A percentile compares a stretch with the other conserved stretches of the same genome.
Evolutionary conservation across 1,284 basidiomycete genomes (phyloP).

Genomic region (Quambalaria eucalypti): DNA sequence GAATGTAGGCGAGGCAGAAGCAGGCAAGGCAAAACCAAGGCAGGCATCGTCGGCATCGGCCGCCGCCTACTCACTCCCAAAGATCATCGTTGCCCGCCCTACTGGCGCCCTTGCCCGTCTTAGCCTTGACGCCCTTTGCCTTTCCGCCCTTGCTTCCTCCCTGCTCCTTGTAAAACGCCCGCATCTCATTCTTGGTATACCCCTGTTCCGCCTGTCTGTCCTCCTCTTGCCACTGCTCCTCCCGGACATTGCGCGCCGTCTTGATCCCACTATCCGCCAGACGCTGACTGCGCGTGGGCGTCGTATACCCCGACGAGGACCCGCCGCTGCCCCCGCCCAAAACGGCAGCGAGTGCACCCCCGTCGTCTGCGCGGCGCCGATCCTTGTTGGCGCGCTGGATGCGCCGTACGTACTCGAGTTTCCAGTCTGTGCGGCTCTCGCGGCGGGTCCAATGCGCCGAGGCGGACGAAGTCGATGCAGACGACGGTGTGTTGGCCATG

Average conservation of each 20-base stretch:
- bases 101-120: conserved; percentile 31
- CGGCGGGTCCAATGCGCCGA: conserved; percentile 35
- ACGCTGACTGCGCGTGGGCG: conserved; percentile 27
- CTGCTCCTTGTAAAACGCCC: conserved; percentile 30
- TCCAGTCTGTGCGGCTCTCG: conserved; percentile 39
- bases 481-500: conserved; percentile 7
- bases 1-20: too few relatives aligned
- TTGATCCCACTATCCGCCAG: conserved; percentile 24
- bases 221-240: conserved; percentile 34
- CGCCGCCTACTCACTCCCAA: conserved; percentile 19
- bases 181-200: conserved; percentile 29
- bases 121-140: conserved; percentile 21
- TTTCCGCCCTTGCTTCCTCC: conserved; percentile 33
- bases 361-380: conserved; percentile 18
- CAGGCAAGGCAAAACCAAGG: too few relatives aligned
- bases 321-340: too few relatives aligned
- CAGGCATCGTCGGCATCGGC: too few relatives aligned
- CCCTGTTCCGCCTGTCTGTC: conserved; percentile 9
- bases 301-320: conserved; percentile 13
- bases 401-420: conserved; percentile 1
- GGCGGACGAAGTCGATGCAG: neutral
- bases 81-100: conserved; percentile 29
- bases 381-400: neutral
- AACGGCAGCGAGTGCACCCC: too few relatives aligned
- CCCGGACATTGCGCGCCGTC: conserved; percentile 21